Base-by-base conservation (phyloP, 768 basidiomycete genomes). In the Paxillus involutus region DNA sequence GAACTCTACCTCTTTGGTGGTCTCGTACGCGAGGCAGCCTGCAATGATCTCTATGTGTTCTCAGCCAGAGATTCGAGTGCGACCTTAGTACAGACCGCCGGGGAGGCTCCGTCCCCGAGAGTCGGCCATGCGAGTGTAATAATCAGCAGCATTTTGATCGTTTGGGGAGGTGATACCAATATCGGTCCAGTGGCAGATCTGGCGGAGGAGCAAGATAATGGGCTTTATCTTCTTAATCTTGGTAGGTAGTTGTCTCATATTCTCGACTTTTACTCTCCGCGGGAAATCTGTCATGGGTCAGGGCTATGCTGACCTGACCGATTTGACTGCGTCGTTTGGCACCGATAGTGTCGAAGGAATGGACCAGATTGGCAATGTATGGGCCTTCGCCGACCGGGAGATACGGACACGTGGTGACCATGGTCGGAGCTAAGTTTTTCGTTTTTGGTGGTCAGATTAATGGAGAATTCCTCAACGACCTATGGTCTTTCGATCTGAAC, bases 131-230 rank as follows among this genome's bases (percentile, higher is more conserved):
- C 94, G 3, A 89, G 90, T 70, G 96, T 95, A 6, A 84, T 97
- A 47, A 94, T 98, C 53, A 93, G 94, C 70, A 94, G 89, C 64
- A 96, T 98, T 47, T 77, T 99, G 55, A 90, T 98, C 55, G 88
- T 98, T 4, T 99, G 97, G 97, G 97, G 97, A 33, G 97, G 96
- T 24, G 97, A 99, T 68, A 98, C 95, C 4, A 95, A 93, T 72
- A 83, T 86, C 13, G 86, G 88, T 62, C 75, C 76, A 21, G 81
- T 77, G 69, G 74, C 79, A 32, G 81, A 78, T 60, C 77, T 77
- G 9, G 74, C 77, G 10, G 93, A 94, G 56, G 85, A 81, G 60
- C 91, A 94, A 72, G 97, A 98, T 67, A 92, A 98, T 69, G 89
- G 85, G 0, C 75, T 98, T 42, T 98, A 98, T 77, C 78, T 99